These are phyloP conservation scores for Fusarium sp. DNA, from an alignment of 2,329 filamentous ascomycete genomes.

Conservation along the genomic window DNA sequence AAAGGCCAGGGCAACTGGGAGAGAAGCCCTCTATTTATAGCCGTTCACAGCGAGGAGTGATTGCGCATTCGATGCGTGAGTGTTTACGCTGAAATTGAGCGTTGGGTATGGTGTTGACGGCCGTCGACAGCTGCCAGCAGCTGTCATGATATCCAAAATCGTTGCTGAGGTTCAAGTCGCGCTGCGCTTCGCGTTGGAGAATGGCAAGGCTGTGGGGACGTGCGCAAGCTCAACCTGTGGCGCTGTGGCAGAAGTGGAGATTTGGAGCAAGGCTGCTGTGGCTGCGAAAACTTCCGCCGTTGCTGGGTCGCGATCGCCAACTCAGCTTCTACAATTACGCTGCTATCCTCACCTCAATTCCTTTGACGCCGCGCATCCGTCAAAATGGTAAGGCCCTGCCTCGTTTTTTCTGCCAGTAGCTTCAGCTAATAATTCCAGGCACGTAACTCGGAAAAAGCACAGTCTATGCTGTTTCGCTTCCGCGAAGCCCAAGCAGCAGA, in stretches of 20 bases:
- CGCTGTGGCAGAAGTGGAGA: conserved; percentile 21
- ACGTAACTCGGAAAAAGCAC: conserved; percentile 97
- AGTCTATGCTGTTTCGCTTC: conserved; percentile 99
- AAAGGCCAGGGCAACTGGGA: not conserved
- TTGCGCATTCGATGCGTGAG: not conserved
- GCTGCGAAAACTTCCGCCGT: conserved; percentile 42
- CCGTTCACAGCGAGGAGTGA: not conserved
- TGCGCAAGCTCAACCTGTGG: conserved; percentile 11
- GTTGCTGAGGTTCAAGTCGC: conserved; percentile 6
- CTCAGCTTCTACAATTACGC: conserved; percentile 15
- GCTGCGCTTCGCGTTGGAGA: not conserved
- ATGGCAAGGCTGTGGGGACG: conserved; percentile 33
- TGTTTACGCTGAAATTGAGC: not conserved
- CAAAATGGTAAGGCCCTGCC: conserved; percentile 40
- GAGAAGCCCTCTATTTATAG: conserved; percentile 12
- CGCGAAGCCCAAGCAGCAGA: conserved; percentile 96
- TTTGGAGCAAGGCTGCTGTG: conserved; percentile 33
- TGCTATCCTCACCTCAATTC: conserved; percentile 3
- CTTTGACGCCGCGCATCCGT: conserved; percentile 13
- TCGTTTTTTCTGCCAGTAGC: rapidly evolving
- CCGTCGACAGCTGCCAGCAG: not conserved
- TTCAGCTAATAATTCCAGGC: conserved; percentile 65
- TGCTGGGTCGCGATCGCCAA: conserved; percentile 26
- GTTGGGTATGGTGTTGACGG: not conserved
- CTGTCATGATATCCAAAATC: not conserved